Evolutionary conservation across 1,284 basidiomycete species (phyloP), one percentile per base, ranked within the genome.

Genomic region (Serendipita sp.): DNA sequence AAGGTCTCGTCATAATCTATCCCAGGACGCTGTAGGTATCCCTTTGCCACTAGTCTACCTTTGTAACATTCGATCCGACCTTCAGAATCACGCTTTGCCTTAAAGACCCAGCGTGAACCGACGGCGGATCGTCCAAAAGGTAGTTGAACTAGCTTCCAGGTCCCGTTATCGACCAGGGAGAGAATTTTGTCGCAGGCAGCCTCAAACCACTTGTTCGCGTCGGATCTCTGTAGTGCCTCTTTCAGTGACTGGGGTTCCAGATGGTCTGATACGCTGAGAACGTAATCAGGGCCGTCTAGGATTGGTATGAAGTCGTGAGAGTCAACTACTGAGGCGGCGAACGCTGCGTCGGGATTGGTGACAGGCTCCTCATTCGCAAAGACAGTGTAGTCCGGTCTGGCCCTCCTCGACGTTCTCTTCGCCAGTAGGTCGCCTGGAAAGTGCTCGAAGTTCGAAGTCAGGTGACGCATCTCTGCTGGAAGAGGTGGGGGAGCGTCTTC

Each of bases 1-100:
- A 73, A 79, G 0, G 75, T 76, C n/a, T 79, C 70, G 62, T 74
- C 69, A 60, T 67, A 75, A 64, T 76, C 70, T 17, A 76, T 61
- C 1, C 72, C 75, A 58, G 71, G 65, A 1, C 71, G 53, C 62
- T 77, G 73, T 63, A 68, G 69, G 67, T 77, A 80, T 2, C 76
- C 78, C 64, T 75, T 72, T 3, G 74, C 76, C 2, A 78, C 74
- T 0, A 80, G 69, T 17, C 72, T 8, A 1, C 74, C 76, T 64
- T 73, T 74, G 65, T 73, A 71, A 3, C 69, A 61, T 47, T 68
- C 65, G 17, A 70, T 15, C 3, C 63, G 30, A 5, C 70, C 69
- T 5, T 67, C 29, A 30, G 65, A 50, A 55, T 73, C 65, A 10
- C 62, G 61, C 64, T 74, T 74, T 15, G 42, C 64, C 35, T 64